These are phyloP conservation scores for Hygrophorus russula DNA, from an alignment of 768 basidiomycete genomes.

Conservation along the genomic window DNA sequence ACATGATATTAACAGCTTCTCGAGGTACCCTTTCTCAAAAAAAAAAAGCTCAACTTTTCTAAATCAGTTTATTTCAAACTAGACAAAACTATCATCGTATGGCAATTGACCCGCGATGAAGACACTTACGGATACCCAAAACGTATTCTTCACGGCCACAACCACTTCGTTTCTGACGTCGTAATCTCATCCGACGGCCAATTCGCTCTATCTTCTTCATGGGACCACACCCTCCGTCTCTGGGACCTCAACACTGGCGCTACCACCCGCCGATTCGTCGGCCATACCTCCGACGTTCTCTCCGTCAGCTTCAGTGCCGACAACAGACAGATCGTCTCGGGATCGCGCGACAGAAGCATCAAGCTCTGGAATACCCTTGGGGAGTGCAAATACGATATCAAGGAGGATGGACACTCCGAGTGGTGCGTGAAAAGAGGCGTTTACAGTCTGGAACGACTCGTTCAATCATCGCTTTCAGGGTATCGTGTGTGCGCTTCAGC, in stretches of 20 bases:
- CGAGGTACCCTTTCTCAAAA: too few relatives aligned
- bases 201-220: constrained; percentile 97
- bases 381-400: constrained; percentile 99
- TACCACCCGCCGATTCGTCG: constrained; percentile 95
- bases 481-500: constrained; percentile 98
- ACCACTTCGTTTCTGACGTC: constrained; percentile 98
- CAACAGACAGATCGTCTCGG: constrained; percentile 99
- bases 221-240: constrained; percentile 99
- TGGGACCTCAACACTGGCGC: constrained; percentile 98
- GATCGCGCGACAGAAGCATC: constrained; percentile 92
- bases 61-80: constrained; percentile 13
- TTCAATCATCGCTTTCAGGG: constrained; percentile 38
- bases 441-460: constrained; percentile 2
- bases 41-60: too few relatives aligned
- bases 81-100: constrained; percentile 99
- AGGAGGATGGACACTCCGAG: constrained; percentile 96
- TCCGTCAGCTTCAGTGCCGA: constrained; percentile 99
- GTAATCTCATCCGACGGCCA: constrained; percentile 99
- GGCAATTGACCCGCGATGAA: constrained; percentile 93
- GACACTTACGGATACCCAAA: constrained; percentile 93
- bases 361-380: constrained; percentile 99
- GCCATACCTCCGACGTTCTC: constrained; percentile 95
- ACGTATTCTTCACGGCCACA: constrained; percentile 95
- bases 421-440: constrained; percentile 42
- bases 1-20: constrained; percentile 97